Base-by-base conservation (phyloP, 1,139 yeast species). In the Taphrina wiesneri region DNA sequence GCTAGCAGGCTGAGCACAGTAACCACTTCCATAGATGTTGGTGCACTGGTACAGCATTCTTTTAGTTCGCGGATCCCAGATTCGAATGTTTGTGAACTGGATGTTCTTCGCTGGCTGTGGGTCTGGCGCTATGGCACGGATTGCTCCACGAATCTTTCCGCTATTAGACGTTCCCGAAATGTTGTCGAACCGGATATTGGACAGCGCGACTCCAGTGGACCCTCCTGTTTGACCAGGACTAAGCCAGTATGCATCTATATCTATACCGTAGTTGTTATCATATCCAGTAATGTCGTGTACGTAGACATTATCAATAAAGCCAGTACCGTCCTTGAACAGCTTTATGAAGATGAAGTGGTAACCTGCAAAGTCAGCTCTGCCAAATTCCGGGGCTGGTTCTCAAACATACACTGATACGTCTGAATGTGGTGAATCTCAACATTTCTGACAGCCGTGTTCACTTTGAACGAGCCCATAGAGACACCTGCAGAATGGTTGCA, bases 11-110 rank as follows among this genome's bases (percentile, higher is more conserved):
- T n/a, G 30, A 19, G 56, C 56, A 19, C 56, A 52, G 21, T 30
- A 15, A 15, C 56, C 56, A 2, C 21, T 17, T n/a, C 56, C 56
- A 21, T 32, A 52, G 45, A 52, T 21, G 45, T 52, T 52, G 56
- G 28, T 17, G 28, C 56, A 52, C 45, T 34, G 21, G 17, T 52
- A 52, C 28, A 21, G 15, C 45, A 52, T 34, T 7, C 34, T 34
- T 19, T 19, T 2, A 11, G 25, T 11, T 17, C 45, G 9, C 2
- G 56, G 56, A 19, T 52, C 56, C 56, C 56, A 52, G 19, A 52
- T 30, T 34, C 43, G 5, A n/a, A 52, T 32, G 56, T 52, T 34
- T 9, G 41, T n/a, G 30, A 52, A 52, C 2, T 30, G 23, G 11
- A 52, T 19, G 28, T 28, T 28, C 45, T 32, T 28, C 7, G 45